phyloP scores from a whole-genome alignment of 169 alveolate genomes.

The Eimeria sp. region DNA sequence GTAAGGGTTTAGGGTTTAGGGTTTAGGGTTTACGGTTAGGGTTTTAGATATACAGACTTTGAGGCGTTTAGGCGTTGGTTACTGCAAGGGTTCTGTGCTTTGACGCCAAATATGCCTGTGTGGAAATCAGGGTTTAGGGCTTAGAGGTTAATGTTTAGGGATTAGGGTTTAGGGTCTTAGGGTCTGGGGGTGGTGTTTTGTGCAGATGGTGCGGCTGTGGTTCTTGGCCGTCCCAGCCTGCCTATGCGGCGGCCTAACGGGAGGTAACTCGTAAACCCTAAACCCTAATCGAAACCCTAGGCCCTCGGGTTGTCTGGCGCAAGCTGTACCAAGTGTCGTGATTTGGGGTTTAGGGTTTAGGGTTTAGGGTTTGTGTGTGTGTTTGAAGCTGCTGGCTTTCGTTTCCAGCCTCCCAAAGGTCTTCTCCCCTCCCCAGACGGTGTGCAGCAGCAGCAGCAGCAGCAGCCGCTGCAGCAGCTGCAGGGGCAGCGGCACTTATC shows the following conservation, averaged over 20 bases:
- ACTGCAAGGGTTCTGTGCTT: not conserved
- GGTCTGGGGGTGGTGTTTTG: not conserved
- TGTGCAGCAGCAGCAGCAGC: constrained; percentile 49
- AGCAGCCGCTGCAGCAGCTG: not conserved
- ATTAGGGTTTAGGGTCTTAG: constrained; percentile 19
- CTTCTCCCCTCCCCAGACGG: constrained; percentile 1
- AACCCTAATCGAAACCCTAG: not conserved
- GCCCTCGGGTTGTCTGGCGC: not conserved
- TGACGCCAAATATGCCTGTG: not conserved
- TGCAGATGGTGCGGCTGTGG: constrained; percentile 52
- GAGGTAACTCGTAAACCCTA: constrained; percentile 34
- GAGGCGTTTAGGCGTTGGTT: not conserved
- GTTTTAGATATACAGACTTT: not conserved
- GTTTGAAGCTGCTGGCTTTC: constrained; percentile 32
- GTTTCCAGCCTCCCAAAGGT: not conserved
- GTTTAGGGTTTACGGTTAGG: constrained; percentile 25
- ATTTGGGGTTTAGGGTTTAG: constrained; percentile 13
- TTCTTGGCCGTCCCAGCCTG: not conserved
- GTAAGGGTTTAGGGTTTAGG: constrained; percentile 40
- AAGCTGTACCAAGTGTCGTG: not conserved
- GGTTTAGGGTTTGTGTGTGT: constrained; percentile 39
- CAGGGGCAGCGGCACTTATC: not conserved
- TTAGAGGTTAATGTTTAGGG: constrained; percentile 35
- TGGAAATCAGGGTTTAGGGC: constrained; percentile 2
- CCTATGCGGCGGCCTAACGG: constrained; percentile 10